A percentile compares a stretch with the other conserved stretches of the same genome.
Evolutionary conservation across 148 eudicot genomes (phyloP).

Genomic region (Nyssa sinensis): DNA sequence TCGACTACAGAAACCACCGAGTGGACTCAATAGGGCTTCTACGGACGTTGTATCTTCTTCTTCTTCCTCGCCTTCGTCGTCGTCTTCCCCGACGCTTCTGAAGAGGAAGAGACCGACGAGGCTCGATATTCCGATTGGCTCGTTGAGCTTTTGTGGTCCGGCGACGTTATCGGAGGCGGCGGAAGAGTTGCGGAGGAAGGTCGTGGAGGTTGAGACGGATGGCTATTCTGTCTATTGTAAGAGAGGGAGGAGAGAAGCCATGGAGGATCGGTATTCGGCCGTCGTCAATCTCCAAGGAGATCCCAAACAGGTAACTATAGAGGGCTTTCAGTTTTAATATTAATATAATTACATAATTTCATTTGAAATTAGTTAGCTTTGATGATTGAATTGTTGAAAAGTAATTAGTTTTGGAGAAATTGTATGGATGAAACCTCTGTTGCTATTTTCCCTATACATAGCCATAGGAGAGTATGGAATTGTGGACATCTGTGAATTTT

Average conservation of each 20-base stretch:
- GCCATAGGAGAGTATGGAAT: too few relatives aligned
- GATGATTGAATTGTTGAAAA: too few relatives aligned
- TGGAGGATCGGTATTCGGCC: conserved; percentile 88
- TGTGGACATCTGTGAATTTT: neutral
- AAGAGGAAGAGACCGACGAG: conserved; percentile 82
- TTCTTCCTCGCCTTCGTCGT: conserved; percentile 22
- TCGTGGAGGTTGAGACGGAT: conserved; percentile 61
- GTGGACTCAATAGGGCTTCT: conserved; percentile 19
- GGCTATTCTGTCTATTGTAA: conserved; percentile 81
- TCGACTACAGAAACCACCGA: conserved; percentile 31
- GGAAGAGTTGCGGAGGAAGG: conserved; percentile 20
- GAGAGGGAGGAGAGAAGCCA: conserved; percentile 70
- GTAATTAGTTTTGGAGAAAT: neutral
- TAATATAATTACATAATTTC: too few relatives aligned
- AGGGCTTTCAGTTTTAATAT: neutral
- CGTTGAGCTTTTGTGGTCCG: conserved; percentile 26
- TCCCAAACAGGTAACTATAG: conserved; percentile 63
- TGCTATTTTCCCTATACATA: neutral
- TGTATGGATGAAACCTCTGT: neutral
- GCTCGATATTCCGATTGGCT: conserved; percentile 57
- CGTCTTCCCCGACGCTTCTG: conserved; percentile 31
- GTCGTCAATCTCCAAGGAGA: conserved; percentile 43
- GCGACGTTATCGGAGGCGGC: conserved; percentile 23
- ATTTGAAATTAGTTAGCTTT: neutral
- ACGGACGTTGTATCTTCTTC: conserved; percentile 21